Percentiles rank a stretch among this genome's conserved stretches.
These are phyloP conservation scores for Porpolomopsis calyptriformis DNA, from an alignment of 768 basidiomycete species.

Conservation along the genomic window DNA sequence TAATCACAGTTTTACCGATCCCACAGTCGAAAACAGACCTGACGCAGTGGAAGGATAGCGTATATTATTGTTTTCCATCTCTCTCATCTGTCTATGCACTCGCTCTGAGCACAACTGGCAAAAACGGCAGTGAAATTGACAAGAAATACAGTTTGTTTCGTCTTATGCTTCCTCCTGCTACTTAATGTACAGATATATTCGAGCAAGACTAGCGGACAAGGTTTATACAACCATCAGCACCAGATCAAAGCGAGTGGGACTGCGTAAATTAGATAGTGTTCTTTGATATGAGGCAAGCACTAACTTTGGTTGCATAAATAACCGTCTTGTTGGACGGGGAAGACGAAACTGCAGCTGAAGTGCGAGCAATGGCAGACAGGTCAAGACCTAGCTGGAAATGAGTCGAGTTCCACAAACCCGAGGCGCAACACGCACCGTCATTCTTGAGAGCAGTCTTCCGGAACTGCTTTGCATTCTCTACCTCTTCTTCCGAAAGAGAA, in stretches of 20 bases:
- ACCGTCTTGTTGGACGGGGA: slow-evolving; percentile 29
- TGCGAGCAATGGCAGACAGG: slow-evolving; percentile 72
- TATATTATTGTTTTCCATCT: too few species aligned
- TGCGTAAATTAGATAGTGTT: not conserved
- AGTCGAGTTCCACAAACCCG: not conserved
- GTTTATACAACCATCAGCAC: too few species aligned
- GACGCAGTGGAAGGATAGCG: slow-evolving; percentile 4
- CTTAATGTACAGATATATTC: too few species aligned
- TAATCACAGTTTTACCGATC: slow-evolving; percentile 65
- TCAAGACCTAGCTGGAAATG: slow-evolving; percentile 32
- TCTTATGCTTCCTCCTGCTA: too few species aligned
- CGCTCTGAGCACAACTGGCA: too few species aligned
- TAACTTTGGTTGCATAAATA: not conserved
- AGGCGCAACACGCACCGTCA: slow-evolving; percentile 29
- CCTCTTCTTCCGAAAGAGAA: slow-evolving; percentile 51
- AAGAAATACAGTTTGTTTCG: too few species aligned
- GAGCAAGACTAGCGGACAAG: too few species aligned
- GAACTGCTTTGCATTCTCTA: slow-evolving; percentile 51
- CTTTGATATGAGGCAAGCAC: not conserved
- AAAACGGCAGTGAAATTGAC: too few species aligned
- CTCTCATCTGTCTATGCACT: too few species aligned
- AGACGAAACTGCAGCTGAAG: slow-evolving; percentile 58
- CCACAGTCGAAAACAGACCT: slow-evolving; percentile 29
- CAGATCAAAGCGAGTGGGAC: too few species aligned
- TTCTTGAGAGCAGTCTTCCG: slow-evolving; percentile 66